Evolutionary conservation across 108 stramenopile species (phyloP).

Genomic region (Cyclostephanos invisitatus): DNA sequence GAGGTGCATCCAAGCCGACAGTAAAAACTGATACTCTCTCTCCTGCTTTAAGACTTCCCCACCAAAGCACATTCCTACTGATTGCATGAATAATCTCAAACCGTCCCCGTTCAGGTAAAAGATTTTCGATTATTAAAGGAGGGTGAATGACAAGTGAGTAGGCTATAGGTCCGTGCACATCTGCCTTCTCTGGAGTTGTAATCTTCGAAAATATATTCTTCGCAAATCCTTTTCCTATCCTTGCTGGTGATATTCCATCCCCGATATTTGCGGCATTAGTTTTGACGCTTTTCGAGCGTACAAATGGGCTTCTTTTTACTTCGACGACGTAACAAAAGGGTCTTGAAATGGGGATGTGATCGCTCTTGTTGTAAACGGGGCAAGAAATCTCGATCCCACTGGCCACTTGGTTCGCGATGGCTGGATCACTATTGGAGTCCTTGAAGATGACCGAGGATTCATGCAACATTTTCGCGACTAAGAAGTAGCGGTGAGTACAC

Average conservation of each 20-base stretch:
- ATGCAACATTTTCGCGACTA: conserved; percentile 58
- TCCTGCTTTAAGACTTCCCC: conserved; percentile 82
- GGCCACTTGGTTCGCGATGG: conserved; percentile 54
- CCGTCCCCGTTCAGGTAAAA: conserved; percentile 82
- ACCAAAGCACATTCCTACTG: conserved; percentile 80
- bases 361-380: conserved; percentile 51
- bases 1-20: conserved; percentile 87
- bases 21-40: conserved; percentile 62
- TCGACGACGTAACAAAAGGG: conserved; percentile 89
- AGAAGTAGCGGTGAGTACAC: no score
- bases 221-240: conserved; percentile 20
- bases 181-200: conserved; percentile 10
- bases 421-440: conserved; percentile 48
- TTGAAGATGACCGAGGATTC: conserved; percentile 75
- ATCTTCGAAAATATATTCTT: conserved; percentile 26
- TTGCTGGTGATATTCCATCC: conserved; percentile 20
- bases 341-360: conserved; percentile 19
- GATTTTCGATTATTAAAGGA: conserved; percentile 93
- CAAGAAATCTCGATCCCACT: conserved; percentile 82
- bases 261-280: conserved; percentile 4
- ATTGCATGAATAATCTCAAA: conserved; percentile 92
- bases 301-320: conserved; percentile 78
- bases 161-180: conserved; percentile 73
- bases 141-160: conserved; percentile 89
- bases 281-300: conserved; percentile 15